Evolutionary conservation across 73 alveolate genomes (phyloP).

Genomic region (Effrenium voratum): DNA sequence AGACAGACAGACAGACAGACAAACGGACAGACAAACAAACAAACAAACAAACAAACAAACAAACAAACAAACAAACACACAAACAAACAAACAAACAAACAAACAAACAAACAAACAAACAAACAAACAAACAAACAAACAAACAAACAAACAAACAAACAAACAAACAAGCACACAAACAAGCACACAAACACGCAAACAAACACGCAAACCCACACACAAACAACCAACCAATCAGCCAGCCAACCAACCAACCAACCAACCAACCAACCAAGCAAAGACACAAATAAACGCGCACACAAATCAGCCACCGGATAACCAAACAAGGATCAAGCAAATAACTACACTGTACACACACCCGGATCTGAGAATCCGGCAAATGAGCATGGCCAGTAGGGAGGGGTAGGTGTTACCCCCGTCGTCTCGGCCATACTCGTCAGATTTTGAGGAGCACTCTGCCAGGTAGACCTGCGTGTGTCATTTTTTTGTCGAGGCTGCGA

Average conservation of each 20-base stretch:
- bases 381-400: conserved; percentile 82
- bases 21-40: too few species aligned
- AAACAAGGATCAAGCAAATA: not conserved
- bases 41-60: too few species aligned
- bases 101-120: too few species aligned
- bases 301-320: not conserved
- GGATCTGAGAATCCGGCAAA: not conserved
- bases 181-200: not conserved
- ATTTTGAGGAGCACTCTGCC: conserved; percentile 85
- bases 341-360: not conserved
- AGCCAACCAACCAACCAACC: not conserved
- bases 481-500: too few species aligned
- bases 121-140: too few species aligned
- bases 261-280: not conserved
- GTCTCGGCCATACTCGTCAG: conserved; percentile 91
- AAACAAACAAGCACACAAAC: too few species aligned
- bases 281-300: not conserved
- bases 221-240: not conserved
- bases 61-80: too few species aligned
- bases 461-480: conserved; percentile 60
- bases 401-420: conserved; percentile 91
- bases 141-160: too few species aligned
- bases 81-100: too few species aligned
- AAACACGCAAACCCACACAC: not conserved
- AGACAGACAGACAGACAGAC: too few species aligned